Evolutionary conservation across 176 grass and related monocot genomes (phyloP), one percentile per base, ranked within the genome.

Genomic region (Musa itinerans): DNA sequence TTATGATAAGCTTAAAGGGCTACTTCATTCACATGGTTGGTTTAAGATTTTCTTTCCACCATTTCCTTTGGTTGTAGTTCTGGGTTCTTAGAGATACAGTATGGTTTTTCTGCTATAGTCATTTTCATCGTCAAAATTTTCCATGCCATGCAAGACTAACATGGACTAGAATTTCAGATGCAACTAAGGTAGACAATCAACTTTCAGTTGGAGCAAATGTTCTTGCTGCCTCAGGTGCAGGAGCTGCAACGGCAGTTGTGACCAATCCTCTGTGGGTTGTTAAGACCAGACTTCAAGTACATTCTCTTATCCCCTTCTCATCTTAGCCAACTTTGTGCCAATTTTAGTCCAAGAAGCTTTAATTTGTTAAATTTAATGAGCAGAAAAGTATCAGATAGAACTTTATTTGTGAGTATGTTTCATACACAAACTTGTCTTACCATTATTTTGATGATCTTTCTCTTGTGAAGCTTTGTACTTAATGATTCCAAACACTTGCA

Each of bases 231-330:
- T 84, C 83, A 24, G 90, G 86, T 75, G 89, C 92, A 78, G 92
- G 92, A 56, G 83, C 83, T 84, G 78, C 89, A 85, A 92, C 92
- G 71, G 75, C 92, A 79, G 53, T 79, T 77, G 65, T 74, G 24
- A 96, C 89, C 75, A 96, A 96, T 84, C 92, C 92, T 53, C 75
- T 96, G 49, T 96, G 89, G 92, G 92, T 96, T 67, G 92, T 96
- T 71, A 96, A 96, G 82, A 96, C 89, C 75, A 86, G 92, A 83
- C 72, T 96, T 59, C 92, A 96, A 81, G 92, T 96, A 87, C 53
- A 73, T 53, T 65, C 66, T 11, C 19, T 21, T 65, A 71, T 70
- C 57, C 16, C 16, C 34, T 43, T 43, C 34, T 43, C 34, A 6
- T 57, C 54, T 13, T 17, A 57, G 11, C 16, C 16, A 57, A 57